Evolutionary conservation across 1,284 basidiomycete genomes (phyloP), one percentile per base, ranked within the genome.

Genomic region (Apiotrichum gracile): DNA sequence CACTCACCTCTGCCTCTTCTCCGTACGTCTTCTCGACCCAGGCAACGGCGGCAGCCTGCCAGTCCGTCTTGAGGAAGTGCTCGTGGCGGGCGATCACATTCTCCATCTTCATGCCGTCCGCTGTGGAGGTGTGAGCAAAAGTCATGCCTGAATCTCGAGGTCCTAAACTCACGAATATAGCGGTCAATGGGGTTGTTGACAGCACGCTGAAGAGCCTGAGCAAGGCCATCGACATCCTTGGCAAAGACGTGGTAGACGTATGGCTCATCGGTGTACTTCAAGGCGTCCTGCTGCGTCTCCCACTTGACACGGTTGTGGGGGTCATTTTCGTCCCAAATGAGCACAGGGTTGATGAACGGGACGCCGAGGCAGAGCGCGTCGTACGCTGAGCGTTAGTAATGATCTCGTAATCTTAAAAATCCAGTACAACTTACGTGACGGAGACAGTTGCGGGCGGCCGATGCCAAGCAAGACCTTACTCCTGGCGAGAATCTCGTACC

Each of bases 341-440:
- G 14, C 38, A 75, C 60, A 1, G 71, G 70, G 57, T 77, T 77
- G 59, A 78, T 72, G 60, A 78, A 78, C 10, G 76, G 76, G 14
- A 77, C 70, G 7, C 76, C 76, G 25, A 77, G 55, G 37, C 77
- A 78, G 10, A 78, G 61, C 1, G 72, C 76, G 46, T 77, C 75
- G 58, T 75, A 78, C 0, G 76, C 74, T 52, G 63, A 64, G 26
- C 27, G 9, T 43, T 25, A 37, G 26, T 13, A 5, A 19, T 27
- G 16, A 7, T 37, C 31, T 27, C 26, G 29, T 13, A 31, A 31
- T 31, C 33, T 34, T 14, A 8, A 16, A 34, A 19, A 3, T 7
- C 8, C 4, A 37, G 10, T 37, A 7, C 16, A 37, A 48, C 46
- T 48, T 25, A 54, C 47, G 58, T 5, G 58, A 60, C 13, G 58